These are phyloP conservation scores for Alternaria sp. DNA, from an alignment of 2,329 filamentous ascomycete genomes.

Conservation along the genomic window DNA sequence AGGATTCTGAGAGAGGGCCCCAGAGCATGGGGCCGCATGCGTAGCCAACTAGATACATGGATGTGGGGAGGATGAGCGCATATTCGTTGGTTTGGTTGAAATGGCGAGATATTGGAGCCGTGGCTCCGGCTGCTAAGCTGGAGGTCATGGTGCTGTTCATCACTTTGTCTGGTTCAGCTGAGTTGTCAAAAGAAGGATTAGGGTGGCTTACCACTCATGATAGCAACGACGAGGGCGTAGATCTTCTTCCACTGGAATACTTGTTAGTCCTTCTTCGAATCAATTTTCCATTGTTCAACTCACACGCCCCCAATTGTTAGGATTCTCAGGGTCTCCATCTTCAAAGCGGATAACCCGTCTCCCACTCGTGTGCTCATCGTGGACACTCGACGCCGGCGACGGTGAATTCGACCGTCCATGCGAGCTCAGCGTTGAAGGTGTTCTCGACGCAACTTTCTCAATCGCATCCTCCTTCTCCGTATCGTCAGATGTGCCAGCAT, in stretches of 20 bases:
- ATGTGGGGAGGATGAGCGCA: conserved; percentile 56
- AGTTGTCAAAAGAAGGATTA: not conserved
- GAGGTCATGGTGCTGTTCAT: conserved; percentile 73
- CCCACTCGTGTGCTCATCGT: conserved; percentile 1
- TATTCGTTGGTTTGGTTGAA: conserved; percentile 61
- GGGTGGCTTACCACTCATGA: conserved; percentile 57
- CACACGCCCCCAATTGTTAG: conserved; percentile 52
- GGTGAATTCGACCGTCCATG: conserved; percentile 16
- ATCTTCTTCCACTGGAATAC: conserved; percentile 60
- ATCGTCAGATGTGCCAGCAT: conserved; percentile 30
- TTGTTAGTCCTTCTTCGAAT: not conserved
- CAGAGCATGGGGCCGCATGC: conserved; percentile 54
- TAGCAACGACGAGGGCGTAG: conserved; percentile 61
- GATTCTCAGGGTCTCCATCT: conserved; percentile 49
- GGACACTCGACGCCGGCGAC: conserved; percentile 7
- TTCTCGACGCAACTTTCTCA: conserved; percentile 25
- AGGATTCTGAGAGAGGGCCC: conserved; percentile 54
- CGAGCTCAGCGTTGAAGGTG: conserved; percentile 12
- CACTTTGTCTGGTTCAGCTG: conserved; percentile 22
- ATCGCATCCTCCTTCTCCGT: conserved; percentile 36
- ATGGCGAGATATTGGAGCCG: conserved; percentile 63
- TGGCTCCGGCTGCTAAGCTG: conserved; percentile 66
- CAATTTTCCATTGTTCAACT: not conserved
- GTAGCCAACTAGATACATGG: conserved; percentile 59
- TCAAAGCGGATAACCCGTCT: conserved; percentile 48